Evolutionary conservation across 129 eudicot genomes (phyloP).

Genomic region (Artemisia argyi): DNA sequence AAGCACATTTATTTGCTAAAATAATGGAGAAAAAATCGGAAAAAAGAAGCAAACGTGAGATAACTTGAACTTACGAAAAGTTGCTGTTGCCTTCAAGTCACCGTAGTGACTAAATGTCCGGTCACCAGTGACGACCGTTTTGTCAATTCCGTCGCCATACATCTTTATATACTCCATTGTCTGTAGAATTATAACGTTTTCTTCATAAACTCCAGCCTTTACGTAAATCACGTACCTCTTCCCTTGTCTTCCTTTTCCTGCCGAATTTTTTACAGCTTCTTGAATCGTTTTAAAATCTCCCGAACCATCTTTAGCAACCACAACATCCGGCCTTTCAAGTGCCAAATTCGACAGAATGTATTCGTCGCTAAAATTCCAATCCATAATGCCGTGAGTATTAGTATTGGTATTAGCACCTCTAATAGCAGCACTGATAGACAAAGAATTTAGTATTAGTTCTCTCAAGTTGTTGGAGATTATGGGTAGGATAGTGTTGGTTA

Average conservation of each 20-base stretch:
- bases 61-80: slow-evolving; percentile 26
- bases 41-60: background rate
- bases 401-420: background rate
- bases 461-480: slow-evolving; percentile 15
- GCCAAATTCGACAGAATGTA: background rate
- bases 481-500: slow-evolving; percentile 18
- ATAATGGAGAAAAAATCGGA: background rate
- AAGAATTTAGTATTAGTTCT: slow-evolving; percentile 23
- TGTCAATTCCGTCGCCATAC: slow-evolving; percentile 66
- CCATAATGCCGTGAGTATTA: background rate
- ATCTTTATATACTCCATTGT: slow-evolving; percentile 34
- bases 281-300: slow-evolving; percentile 27
- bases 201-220: slow-evolving; percentile 63
- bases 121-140: slow-evolving; percentile 52
- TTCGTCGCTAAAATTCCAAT: slow-evolving; percentile 6
- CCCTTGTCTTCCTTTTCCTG: background rate
- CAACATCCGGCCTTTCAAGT: slow-evolving; percentile 4
- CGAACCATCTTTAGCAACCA: slow-evolving; percentile 39
- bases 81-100: slow-evolving; percentile 21
- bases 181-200: slow-evolving; percentile 34
- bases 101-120: slow-evolving; percentile 8
- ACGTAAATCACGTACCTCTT: slow-evolving; percentile 54
- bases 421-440: slow-evolving; percentile 29
- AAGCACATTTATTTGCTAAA: no score
- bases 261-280: slow-evolving; percentile 26